Evolutionary conservation across 768 basidiomycete species (phyloP), one percentile per base, ranked within the genome.

Genomic region (Mycena rebaudengoi): DNA sequence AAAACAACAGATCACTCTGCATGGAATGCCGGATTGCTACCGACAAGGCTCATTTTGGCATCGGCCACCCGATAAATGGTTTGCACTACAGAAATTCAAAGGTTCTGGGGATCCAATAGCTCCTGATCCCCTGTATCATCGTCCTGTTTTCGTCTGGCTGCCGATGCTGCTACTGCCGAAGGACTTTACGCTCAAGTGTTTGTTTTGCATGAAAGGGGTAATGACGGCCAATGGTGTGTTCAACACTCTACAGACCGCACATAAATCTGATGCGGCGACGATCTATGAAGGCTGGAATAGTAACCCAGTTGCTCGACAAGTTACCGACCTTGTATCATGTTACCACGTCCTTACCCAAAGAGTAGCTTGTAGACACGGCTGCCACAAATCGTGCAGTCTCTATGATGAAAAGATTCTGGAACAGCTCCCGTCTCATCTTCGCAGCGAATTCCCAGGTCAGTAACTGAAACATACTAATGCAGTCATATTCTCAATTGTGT

Each of bases 401-500:
- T 58, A 58, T 23, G 25, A 58, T 26, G 45, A 58, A 4, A 48
- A 48, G 18, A 39, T 58, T 3, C 45, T 58, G 2, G 33, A 25
- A 6, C 56, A 58, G 25, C 56, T 58, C 7, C 56, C 56, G 10
- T 5, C 4, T 4, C 45, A 48, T 30, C 56, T 58, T 21, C 32
- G 23, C 3, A 49, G 48, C n/a, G 23, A 58, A 48, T 58, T 58
- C 29, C 56, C 56, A 1, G 56, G 56, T 58, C 6, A 0, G 54
- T 23, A 28, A 28, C 30, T 23, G 32, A 8, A 50, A 5, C n/a
- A n/a, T n/a, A n/a, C n/a, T n/a, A n/a, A n/a, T n/a, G n/a, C n/a
- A n/a, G n/a, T n/a, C n/a, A n/a, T n/a, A n/a, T n/a, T n/a, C n/a
- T 50, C 16, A 18, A 33, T 11, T 50, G 23, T 50, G 18, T 21